Evolutionary conservation across 495 filamentous ascomycete genomes (phyloP).

Genomic region (Hypoxylon subgilvum): DNA sequence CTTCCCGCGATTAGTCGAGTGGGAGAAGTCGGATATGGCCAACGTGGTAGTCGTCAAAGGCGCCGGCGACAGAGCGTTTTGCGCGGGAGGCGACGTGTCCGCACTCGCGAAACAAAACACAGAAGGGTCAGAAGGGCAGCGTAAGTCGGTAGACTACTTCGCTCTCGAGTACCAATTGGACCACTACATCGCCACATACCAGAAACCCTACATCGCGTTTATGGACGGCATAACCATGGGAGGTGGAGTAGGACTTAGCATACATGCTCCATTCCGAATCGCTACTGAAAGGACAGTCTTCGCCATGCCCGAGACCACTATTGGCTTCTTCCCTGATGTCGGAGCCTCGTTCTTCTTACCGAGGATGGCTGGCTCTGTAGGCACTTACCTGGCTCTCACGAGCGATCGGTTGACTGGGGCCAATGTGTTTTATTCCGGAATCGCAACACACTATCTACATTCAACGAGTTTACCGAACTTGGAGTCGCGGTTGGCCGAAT

Average conservation of each 20-base stretch:
- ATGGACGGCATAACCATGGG: slow-evolving; percentile 99
- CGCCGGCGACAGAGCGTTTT: slow-evolving; percentile 81
- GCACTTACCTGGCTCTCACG: slow-evolving; percentile 91
- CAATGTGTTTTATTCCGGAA: slow-evolving; percentile 80
- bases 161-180: slow-evolving; percentile 90
- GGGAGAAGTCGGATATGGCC: slow-evolving; percentile 90
- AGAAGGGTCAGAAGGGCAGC: slow-evolving; percentile 67
- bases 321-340: slow-evolving; percentile 98
- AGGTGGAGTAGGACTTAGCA: slow-evolving; percentile 89
- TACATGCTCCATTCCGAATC: slow-evolving; percentile 95
- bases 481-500: slow-evolving; percentile 83
- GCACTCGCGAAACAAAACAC: slow-evolving; percentile 75
- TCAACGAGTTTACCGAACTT: slow-evolving; percentile 80
- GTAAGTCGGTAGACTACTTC: slow-evolving; percentile 81
- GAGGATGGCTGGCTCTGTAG: slow-evolving; percentile 78
- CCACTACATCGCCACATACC: slow-evolving; percentile 92
- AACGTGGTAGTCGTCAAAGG: slow-evolving; percentile 93
- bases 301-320: slow-evolving; percentile 97
- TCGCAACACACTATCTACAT: slow-evolving; percentile 95
- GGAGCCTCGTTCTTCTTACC: slow-evolving; percentile 95
- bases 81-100: slow-evolving; percentile 89
- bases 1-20: slow-evolving; percentile 82
- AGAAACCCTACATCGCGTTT: slow-evolving; percentile 90
- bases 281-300: slow-evolving; percentile 94
- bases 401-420: slow-evolving; percentile 79